These are phyloP conservation scores for Triticum urartu DNA, from an alignment of 176 grass and related monocot genomes.

Conservation along the genomic window DNA sequence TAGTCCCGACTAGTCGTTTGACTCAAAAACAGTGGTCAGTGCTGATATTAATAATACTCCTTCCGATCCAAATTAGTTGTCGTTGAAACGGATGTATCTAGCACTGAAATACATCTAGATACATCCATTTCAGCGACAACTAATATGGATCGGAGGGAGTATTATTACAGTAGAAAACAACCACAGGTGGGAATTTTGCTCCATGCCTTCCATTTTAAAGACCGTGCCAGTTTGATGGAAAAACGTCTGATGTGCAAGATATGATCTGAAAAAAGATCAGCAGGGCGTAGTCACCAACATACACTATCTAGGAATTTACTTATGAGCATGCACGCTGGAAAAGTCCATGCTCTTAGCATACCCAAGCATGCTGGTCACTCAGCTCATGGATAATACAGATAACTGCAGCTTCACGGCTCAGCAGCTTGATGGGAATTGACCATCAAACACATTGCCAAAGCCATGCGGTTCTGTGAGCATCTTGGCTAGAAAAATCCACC, in stretches of 20 bases:
- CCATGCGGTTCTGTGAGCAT: slow-evolving; percentile 9
- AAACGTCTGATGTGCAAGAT: not conserved
- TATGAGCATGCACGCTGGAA: slow-evolving; percentile 1
- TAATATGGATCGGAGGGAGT: not conserved
- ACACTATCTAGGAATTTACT: slow-evolving; percentile 21
- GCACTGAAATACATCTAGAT: too few relatives aligned
- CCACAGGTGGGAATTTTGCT: not conserved
- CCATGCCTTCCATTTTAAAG: slow-evolving; percentile 16
- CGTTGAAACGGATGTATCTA: too few relatives aligned
- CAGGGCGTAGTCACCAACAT: not conserved
- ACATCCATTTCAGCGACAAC: too few relatives aligned
- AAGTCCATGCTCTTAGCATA: not conserved
- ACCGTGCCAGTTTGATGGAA: not conserved
- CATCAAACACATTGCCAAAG: not conserved
- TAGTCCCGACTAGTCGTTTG: too few relatives aligned
- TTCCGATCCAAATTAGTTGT: too few relatives aligned
- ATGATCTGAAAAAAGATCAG: not conserved
- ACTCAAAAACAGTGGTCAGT: not conserved
- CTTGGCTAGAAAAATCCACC: not conserved
- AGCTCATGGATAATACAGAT: not conserved
- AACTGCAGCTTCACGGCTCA: slow-evolving; percentile 13
- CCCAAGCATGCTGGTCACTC: not conserved
- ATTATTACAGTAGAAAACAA: not conserved
- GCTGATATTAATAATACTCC: not conserved
- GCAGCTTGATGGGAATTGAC: slow-evolving; percentile 6